phyloP scores from a whole-genome alignment of 2,329 filamentous ascomycete genomes.

The Fusarium xylarioides region DNA sequence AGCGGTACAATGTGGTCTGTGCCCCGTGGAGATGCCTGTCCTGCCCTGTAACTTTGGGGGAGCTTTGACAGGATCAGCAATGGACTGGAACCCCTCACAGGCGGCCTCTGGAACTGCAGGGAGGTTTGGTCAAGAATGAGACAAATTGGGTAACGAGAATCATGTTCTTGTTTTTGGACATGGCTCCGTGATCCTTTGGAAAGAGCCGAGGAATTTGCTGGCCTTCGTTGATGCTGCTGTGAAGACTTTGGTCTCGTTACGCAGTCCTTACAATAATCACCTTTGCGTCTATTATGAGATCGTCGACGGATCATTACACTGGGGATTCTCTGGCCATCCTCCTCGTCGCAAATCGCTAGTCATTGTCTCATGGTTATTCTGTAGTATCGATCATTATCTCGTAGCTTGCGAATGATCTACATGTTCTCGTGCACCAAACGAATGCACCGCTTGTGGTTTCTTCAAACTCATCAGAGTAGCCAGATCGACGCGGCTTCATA shows the following conservation, averaged over 20 bases:
- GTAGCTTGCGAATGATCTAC: background rate
- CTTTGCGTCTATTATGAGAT: background rate
- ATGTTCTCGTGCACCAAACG: background rate
- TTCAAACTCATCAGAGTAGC: background rate
- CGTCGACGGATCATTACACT: background rate
- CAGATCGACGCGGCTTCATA: slow-evolving; percentile 4
- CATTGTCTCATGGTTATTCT: too few species aligned
- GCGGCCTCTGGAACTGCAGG: background rate
- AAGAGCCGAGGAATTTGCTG: background rate
- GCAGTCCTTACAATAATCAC: background rate
- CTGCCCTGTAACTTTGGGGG: background rate
- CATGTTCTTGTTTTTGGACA: accelerated
- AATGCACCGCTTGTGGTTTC: background rate
- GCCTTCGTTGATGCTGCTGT: background rate
- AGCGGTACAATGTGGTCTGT: slow-evolving; percentile 10
- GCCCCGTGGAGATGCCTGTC: slow-evolving; percentile 2
- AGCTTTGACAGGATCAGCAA: background rate
- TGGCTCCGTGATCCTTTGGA: background rate
- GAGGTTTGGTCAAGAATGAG: too few species aligned
- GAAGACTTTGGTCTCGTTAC: background rate
- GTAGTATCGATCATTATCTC: background rate
- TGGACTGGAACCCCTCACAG: background rate
- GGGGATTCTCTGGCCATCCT: background rate
- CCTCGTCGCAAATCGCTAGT: background rate
- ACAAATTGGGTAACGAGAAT: background rate